A percentile compares a stretch with the other conserved stretches of the same genome.
phyloP scores from a whole-genome alignment of 306 rosid genomes.

The Lathyrus oleraceus region DNA sequence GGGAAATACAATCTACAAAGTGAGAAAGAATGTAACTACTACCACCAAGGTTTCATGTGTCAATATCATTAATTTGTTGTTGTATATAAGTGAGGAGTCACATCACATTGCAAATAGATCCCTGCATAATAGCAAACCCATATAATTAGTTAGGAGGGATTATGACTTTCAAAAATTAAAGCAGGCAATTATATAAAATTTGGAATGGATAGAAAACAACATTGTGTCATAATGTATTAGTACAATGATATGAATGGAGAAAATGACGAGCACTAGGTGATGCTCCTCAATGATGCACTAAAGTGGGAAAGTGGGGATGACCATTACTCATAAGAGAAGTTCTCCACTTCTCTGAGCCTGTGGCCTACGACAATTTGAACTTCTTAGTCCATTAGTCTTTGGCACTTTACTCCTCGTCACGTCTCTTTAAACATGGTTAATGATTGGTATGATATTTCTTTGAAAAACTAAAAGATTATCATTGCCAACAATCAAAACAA shows the following conservation, averaged over 20 bases:
- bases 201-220: too few relatives aligned
- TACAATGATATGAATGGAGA: neutral
- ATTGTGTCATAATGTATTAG: neutral
- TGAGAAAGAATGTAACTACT: neutral
- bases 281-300: conserved; percentile 4
- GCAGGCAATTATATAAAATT: too few relatives aligned
- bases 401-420: neutral
- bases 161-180: too few relatives aligned
- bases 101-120: neutral
- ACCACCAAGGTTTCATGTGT: neutral
- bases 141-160: neutral
- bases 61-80: neutral
- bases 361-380: neutral
- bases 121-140: neutral
- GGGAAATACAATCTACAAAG: neutral
- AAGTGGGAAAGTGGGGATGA: conserved; percentile 21
- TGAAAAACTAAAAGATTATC: too few relatives aligned
- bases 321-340: neutral
- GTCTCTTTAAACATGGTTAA: conserved; percentile 6
- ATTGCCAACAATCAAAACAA: too few relatives aligned
- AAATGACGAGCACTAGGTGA: conserved; percentile 14
- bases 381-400: neutral
- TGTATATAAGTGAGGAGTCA: neutral
- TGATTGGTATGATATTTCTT: neutral
- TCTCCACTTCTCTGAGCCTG: neutral